phyloP scores from a whole-genome alignment of 768 basidiomycete genomes.

The Amanita inopinata region DNA sequence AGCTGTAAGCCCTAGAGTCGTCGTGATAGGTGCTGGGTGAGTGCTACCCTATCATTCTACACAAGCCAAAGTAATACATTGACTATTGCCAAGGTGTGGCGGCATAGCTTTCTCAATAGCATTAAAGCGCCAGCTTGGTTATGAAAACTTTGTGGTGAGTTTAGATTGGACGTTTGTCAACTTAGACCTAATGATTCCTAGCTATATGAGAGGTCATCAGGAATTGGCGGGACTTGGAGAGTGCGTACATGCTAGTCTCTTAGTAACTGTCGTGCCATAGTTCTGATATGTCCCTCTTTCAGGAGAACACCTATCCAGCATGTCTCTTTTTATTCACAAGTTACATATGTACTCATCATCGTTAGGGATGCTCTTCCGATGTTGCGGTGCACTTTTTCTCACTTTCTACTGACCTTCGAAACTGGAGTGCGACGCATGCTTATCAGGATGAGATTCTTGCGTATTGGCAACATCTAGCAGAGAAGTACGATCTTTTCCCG shows the following conservation, averaged over 20 bases:
- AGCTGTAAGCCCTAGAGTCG: conserved; percentile 2
- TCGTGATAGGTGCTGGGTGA: conserved; percentile 10
- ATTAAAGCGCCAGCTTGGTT: conserved; percentile 20
- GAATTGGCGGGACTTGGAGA: conserved; percentile 24
- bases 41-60: background rate
- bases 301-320: conserved; percentile 26
- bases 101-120: conserved; percentile 22
- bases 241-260: conserved; percentile 15
- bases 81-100: conserved; percentile 11
- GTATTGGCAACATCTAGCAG: conserved; percentile 27
- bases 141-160: conserved; percentile 21
- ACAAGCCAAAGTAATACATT: background rate
- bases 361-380: conserved; percentile 33
- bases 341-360: conserved; percentile 9
- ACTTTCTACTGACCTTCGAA: conserved; percentile 29
- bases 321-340: background rate
- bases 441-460: conserved; percentile 30
- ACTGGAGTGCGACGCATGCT: conserved; percentile 31
- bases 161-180: background rate
- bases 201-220: conserved; percentile 23
- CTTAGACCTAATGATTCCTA: conserved; percentile 7
- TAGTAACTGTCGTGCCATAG: background rate
- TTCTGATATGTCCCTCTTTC: background rate
- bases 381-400: conserved; percentile 28
- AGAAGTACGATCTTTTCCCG: conserved; percentile 31